A percentile compares a stretch with the other conserved stretches of the same genome.
Evolutionary conservation across 2,329 filamentous ascomycete species (phyloP).

Genomic region (Cladophialophora chaetospira): DNA sequence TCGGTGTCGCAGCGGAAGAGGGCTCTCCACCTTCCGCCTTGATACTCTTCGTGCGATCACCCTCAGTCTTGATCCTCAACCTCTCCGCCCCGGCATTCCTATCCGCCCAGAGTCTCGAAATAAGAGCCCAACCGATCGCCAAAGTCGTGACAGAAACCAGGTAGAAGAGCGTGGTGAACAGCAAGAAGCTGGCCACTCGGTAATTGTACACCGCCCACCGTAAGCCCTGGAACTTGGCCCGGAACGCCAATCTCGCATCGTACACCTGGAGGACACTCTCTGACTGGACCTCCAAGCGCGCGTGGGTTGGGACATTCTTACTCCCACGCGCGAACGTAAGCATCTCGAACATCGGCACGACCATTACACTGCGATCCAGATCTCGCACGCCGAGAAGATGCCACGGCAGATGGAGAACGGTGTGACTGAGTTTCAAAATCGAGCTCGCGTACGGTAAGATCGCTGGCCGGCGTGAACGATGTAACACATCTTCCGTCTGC

Average conservation of each 20-base stretch:
- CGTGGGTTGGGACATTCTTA: constrained; percentile 54
- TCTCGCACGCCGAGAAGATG: constrained; percentile 37
- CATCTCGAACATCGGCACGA: constrained; percentile 71
- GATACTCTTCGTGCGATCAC: no score
- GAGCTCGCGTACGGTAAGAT: constrained; percentile 78
- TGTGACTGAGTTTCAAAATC: constrained; percentile 60
- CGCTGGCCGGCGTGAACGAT: constrained; percentile 70
- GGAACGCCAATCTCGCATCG: constrained; percentile 65
- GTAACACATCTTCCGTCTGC: constrained; percentile 48
- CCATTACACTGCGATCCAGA: constrained; percentile 64
- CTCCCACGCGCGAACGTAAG: constrained; percentile 64
- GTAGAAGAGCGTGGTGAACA: constrained; percentile 77
- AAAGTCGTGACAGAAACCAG: constrained; percentile 69
- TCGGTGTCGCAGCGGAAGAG: background rate
- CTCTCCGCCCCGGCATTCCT: constrained; percentile 13
- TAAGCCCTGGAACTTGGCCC: constrained; percentile 73
- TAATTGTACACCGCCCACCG: constrained; percentile 84
- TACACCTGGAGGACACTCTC: constrained; percentile 66
- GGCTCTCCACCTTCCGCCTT: no score
- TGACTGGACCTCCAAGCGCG: constrained; percentile 70
- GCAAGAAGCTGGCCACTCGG: constrained; percentile 66
- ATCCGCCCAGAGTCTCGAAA: constrained; percentile 40
- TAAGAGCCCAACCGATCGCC: constrained; percentile 62
- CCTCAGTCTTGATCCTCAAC: constrained; percentile 21
- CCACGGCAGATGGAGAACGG: constrained; percentile 27